Evolutionary conservation across 2,329 filamentous ascomycete genomes (phyloP).

Genomic region (Cytospora leucostoma): DNA sequence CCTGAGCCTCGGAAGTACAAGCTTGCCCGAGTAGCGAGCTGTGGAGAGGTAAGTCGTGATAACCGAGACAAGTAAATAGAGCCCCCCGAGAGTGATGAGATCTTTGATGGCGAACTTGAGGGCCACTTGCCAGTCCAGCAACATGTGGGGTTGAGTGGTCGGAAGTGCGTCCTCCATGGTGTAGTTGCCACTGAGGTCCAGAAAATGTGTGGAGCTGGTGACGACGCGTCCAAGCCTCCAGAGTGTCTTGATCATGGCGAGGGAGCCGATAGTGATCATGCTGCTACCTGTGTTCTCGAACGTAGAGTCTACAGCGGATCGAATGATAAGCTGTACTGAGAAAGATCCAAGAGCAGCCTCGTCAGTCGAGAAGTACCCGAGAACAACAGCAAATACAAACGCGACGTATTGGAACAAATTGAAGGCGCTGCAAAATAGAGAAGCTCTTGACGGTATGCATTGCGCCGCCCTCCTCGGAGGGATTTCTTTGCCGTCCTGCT

Average conservation of each 20-base stretch:
- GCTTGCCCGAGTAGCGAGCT: neutral
- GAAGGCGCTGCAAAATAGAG: constrained; percentile 1
- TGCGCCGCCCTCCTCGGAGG: neutral
- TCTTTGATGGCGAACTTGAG: constrained; percentile 6
- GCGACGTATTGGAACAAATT: constrained; percentile 5
- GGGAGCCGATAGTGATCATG: neutral
- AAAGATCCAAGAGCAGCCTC: neutral
- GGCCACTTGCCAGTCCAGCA: constrained; percentile 3
- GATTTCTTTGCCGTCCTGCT: neutral
- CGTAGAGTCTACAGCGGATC: neutral
- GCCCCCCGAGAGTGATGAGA: neutral
- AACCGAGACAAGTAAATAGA: neutral
- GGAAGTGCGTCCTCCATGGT: neutral
- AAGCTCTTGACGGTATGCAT: neutral
- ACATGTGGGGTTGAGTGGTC: neutral
- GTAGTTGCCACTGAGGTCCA: neutral
- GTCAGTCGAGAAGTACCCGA: neutral
- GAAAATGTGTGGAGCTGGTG: neutral
- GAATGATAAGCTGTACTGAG: constrained; percentile 4
- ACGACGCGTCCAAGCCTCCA: neutral
- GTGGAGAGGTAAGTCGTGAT: neutral
- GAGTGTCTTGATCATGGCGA: neutral
- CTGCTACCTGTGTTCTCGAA: neutral
- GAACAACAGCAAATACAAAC: neutral
- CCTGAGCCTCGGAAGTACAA: neutral